Base-by-base conservation (phyloP, 768 basidiomycete genomes). In the Clathrus columnatus region DNA sequence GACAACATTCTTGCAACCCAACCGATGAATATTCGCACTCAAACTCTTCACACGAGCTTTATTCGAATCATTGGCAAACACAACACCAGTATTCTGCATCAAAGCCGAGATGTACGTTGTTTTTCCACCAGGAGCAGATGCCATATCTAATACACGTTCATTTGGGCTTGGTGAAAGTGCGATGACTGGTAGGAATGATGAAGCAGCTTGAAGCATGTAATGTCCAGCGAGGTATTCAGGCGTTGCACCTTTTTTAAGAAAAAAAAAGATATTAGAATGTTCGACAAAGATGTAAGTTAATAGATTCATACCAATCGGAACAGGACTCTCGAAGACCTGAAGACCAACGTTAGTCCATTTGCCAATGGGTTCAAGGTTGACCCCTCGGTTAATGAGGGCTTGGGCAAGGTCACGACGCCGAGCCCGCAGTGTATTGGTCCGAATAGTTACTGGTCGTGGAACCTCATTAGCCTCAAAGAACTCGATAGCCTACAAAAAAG, bases 321-420 rank as follows among this genome's bases (percentile, higher is more conserved):
- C 93, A 58, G 81, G 84, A 60, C 88, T 91, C 72, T 97, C 95
- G 67, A 98, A 98, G 2, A 99, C 87, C 69, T 98, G 96, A n/a
- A 99, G 77, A 16, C 96, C 96, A 59, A 97, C 94, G 65, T 97
- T 98, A 26, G 91, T 91, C 96, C 96, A 98, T 72, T 98, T 98
- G 27, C 95, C 96, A 61, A 99, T 94, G 20, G 96, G 94, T 67
- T 98, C 95, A 53, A 99, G 80, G 65, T 91, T 96, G 59, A 98
- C 96, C 29, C 96, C 96, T 48, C 96, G 82, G 68, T 96, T 96
- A 62, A 98, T 84, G 30, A 99, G 76, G 0, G 84, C 79, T 70
- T 98, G 95, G 1, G 91, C 95, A 57, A 99, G 81, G 68, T 98
- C 96, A 48, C 95, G 82, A 61, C 96, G 77, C 59, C 96, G 81